Evolutionary conservation across 75 land plant genomes (phyloP).

Genomic region (Pinus taeda): DNA sequence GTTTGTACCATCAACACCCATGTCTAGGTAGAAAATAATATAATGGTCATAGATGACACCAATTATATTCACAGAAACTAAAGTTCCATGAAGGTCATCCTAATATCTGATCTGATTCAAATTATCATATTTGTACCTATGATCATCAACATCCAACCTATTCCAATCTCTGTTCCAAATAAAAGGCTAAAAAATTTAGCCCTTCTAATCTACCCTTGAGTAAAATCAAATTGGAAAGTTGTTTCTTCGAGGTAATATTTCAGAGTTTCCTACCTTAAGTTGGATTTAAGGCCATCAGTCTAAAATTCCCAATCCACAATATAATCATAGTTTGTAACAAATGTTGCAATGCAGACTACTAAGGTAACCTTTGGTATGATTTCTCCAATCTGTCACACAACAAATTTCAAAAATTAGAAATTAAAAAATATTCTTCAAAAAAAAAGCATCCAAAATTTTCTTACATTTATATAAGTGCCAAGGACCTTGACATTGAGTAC

Average conservation of each 20-base stretch:
- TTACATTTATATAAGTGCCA: neutral
- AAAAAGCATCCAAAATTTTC: no score
- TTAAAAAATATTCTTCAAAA: neutral
- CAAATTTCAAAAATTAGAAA: neutral
- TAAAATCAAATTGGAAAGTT: neutral
- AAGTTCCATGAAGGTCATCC: conserved; percentile 50
- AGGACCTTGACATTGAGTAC: neutral
- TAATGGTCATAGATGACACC: conserved; percentile 89
- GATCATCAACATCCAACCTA: conserved; percentile 75
- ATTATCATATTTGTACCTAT: conserved; percentile 50
- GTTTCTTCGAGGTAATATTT: neutral
- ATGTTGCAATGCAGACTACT: conserved; percentile 64
- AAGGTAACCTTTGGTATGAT: conserved; percentile 69
- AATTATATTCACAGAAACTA: conserved; percentile 66
- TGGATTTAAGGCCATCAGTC: conserved; percentile 62
- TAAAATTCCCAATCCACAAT: conserved; percentile 88
- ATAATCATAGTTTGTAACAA: conserved; percentile 77
- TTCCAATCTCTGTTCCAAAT: conserved; percentile 48
- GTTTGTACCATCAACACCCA: conserved; percentile 76
- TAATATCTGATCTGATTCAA: conserved; percentile 22
- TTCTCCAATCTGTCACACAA: conserved; percentile 42
- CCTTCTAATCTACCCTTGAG: neutral
- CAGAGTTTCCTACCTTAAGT: conserved; percentile 39
- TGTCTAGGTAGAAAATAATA: conserved; percentile 68
- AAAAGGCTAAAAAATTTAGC: neutral